These are phyloP conservation scores for Neopestalotiopsis sp. DNA, from an alignment of 2,329 filamentous ascomycete genomes.

Conservation along the genomic window DNA sequence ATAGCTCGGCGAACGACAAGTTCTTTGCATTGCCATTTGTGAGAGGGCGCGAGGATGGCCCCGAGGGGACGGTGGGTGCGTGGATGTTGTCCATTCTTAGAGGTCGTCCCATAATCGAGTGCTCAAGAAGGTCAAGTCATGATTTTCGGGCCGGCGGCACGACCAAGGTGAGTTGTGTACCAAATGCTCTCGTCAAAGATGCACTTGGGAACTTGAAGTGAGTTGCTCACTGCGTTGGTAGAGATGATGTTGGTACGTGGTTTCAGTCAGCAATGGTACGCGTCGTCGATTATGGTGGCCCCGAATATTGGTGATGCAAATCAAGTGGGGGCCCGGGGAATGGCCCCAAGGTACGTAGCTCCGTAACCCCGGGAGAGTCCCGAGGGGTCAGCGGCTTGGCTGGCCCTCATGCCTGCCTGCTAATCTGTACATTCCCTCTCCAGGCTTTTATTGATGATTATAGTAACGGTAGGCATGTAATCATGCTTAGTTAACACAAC, in stretches of 20 bases:
- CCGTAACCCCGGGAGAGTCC: no score
- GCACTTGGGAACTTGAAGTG: not conserved
- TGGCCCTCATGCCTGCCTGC: not conserved
- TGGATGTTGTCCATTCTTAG: constrained; percentile 61
- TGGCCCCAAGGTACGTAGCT: no score
- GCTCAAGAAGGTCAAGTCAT: constrained; percentile 28
- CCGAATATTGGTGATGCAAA: not conserved
- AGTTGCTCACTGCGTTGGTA: not conserved
- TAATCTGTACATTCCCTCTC: not conserved
- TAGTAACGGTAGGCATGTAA: not conserved
- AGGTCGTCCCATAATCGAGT: constrained; percentile 38
- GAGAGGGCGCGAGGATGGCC: constrained; percentile 68
- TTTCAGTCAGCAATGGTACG: constrained; percentile 13
- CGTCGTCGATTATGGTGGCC: not conserved
- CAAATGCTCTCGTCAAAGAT: not conserved
- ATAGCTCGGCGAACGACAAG: constrained; percentile 78
- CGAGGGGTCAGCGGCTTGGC: not conserved
- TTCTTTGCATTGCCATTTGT: constrained; percentile 68
- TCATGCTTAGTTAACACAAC: not conserved
- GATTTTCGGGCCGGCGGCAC: constrained; percentile 10
- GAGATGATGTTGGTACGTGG: not conserved
- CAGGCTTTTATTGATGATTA: not conserved
- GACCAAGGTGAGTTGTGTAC: not conserved
- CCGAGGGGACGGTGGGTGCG: constrained; percentile 70
- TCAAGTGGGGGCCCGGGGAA: not conserved